Evolutionary conservation across 2,329 filamentous ascomycete genomes (phyloP), one percentile per base, ranked within the genome.

Genomic region (Rhinocladiella mackenziei): DNA sequence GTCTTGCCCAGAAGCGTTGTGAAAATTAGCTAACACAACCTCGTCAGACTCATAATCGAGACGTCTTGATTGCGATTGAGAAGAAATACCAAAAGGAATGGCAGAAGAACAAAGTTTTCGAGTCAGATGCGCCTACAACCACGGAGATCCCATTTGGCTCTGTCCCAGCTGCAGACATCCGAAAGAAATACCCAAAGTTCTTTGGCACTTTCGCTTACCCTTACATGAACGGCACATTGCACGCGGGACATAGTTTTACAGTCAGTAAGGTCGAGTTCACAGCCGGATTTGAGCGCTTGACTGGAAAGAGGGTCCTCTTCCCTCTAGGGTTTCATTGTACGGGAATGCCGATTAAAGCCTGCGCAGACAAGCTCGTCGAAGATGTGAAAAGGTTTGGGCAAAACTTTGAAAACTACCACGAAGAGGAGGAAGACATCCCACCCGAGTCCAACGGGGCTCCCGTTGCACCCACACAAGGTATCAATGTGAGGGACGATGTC

Each of bases 291-390:
- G 83, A 85, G 34, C 78, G 91, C 43, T 94, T 97, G 87, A 80
- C 89, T 65, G 92, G 92, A 61, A 91, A 91, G 73, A 77, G 84
- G 40, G 76, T 83, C 45, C 74, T 97, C 40, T 96, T 92, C 65
- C 92, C 92, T 45, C 83, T 92, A 61, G 92, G 91, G 22, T 98
- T 89, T 72, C 92, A 98, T 74, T 88, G 85, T 70, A 97, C 91
- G 0, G 92, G 92, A 58, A 94, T 98, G 84, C 89, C 89, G 33
- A 98, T 98, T 74, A 96, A 96, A 70, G 89, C 92, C 4, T 94
- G 87, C 60, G 89, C 92, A 42, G 91, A 98, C 73, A 97, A 97
- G 74, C 79, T 98, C 33, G 81, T 84, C 47, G 81, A 87, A 51
- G 92, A 98, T 69, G 83, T 97, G 44, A 81, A 86, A 67, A 74